Evolutionary conservation across 1,284 basidiomycete genomes (phyloP).

Genomic region (Ceratobasidium papillatum): DNA sequence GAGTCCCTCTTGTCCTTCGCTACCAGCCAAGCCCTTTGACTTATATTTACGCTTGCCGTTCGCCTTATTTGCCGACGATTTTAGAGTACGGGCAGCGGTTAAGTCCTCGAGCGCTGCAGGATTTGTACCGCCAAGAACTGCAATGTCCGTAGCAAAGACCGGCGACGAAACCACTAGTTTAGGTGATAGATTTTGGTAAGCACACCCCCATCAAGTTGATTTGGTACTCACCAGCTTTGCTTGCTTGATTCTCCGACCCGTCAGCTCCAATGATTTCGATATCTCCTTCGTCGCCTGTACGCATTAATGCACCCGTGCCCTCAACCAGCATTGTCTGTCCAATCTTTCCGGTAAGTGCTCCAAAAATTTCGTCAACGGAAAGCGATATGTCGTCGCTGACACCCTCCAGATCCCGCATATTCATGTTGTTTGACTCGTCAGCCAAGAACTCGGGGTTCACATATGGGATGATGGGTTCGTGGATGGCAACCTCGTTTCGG

Average conservation of each 20-base stretch:
- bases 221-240: neutral
- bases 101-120: conserved; percentile 5
- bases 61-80: neutral
- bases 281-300: neutral
- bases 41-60: neutral
- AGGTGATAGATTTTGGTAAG: neutral
- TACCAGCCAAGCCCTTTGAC: neutral
- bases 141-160: neutral
- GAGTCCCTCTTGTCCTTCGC: neutral
- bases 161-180: neutral
- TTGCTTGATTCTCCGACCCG: neutral
- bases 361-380: neutral
- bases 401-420: neutral
- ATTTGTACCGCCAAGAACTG: neutral
- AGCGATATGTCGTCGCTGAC: neutral
- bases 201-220: neutral
- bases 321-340: neutral
- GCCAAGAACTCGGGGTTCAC: neutral
- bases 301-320: neutral
- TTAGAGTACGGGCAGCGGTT: neutral
- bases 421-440: neutral
- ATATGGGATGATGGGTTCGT: neutral
- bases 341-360: neutral
- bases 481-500: neutral
- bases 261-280: neutral